phyloP scores from a whole-genome alignment of 768 basidiomycete genomes.

The Auricularia sp. region DNA sequence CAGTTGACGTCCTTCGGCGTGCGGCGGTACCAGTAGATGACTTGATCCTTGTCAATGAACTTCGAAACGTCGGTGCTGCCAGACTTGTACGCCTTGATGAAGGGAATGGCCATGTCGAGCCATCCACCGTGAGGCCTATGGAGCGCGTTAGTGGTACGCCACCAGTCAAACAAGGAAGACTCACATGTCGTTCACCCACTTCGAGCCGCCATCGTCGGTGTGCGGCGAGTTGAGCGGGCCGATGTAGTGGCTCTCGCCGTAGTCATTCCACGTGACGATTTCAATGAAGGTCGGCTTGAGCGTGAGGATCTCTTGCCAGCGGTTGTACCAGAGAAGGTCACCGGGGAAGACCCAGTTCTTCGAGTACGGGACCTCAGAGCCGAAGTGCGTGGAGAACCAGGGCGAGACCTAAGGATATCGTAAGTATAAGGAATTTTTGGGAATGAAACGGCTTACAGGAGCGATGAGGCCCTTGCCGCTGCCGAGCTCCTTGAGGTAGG shows the following conservation, averaged over 20 bases:
- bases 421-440: not conserved
- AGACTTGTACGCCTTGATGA: not conserved
- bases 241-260: conserved; percentile 55
- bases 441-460: not conserved
- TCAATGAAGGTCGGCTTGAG: conserved; percentile 36
- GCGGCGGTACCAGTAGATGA: not conserved
- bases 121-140: not conserved
- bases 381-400: conserved; percentile 64
- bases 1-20: not conserved
- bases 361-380: conserved; percentile 44
- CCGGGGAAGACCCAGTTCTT: conserved; percentile 40
- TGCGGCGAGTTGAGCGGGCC: conserved; percentile 19
- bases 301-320: conserved; percentile 54
- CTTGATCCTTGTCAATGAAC: conserved; percentile 1
- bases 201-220: conserved; percentile 21
- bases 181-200: conserved; percentile 17
- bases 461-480: conserved; percentile 18
- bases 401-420: conserved; percentile 36
- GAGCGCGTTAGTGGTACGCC: not conserved
- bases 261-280: conserved; percentile 67
- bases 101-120: not conserved
- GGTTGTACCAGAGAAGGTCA: conserved; percentile 43
- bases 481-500: conserved; percentile 9
- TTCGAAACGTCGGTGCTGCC: not conserved
- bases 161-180: not conserved